phyloP scores from a whole-genome alignment of 345 rosid genomes.

The Orychophragmus violaceus region DNA sequence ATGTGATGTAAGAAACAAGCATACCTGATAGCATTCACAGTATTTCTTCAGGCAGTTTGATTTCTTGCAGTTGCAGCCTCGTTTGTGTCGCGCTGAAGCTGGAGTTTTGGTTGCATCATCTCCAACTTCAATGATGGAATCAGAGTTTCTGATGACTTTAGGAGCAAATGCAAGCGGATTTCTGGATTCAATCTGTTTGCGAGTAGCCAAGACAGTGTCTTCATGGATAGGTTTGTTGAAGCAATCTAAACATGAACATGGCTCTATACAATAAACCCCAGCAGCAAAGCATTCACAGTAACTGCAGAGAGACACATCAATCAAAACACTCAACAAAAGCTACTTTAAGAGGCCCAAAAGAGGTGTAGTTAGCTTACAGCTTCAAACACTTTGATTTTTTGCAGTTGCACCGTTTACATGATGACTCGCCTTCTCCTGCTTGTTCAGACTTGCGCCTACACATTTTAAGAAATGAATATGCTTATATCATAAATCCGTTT shows the following conservation, averaged over 20 bases:
- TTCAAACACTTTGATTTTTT: constrained; percentile 95
- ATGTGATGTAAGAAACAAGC: constrained; percentile 4
- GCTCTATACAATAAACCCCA: constrained; percentile 89
- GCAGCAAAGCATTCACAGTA: constrained; percentile 99
- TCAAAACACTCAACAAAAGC: background rate
- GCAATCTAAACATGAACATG: constrained; percentile 92
- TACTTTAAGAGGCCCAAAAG: background rate
- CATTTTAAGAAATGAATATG: constrained; percentile 6
- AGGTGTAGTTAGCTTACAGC: constrained; percentile 60
- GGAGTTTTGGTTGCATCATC: constrained; percentile 81
- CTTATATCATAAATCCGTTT: background rate
- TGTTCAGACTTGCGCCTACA: constrained; percentile 64
- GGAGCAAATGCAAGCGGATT: constrained; percentile 99
- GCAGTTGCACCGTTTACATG: constrained; percentile 90
- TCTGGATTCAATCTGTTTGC: constrained; percentile 91
- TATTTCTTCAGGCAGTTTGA: constrained; percentile 92
- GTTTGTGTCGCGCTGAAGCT: constrained; percentile 90
- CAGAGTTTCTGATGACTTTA: constrained; percentile 70
- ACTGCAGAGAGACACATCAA: constrained; percentile 37
- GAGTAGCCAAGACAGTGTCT: constrained; percentile 91
- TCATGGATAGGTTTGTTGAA: constrained; percentile 90
- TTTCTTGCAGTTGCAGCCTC: constrained; percentile 98
- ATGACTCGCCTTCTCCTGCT: constrained; percentile 48
- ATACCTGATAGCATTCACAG: constrained; percentile 98
- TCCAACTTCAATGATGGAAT: constrained; percentile 52